A percentile compares a stretch with the other conserved stretches of the same genome.
These are phyloP conservation scores for Kazachstania viticola DNA, from an alignment of 805 yeast genomes.

Conservation along the genomic window DNA sequence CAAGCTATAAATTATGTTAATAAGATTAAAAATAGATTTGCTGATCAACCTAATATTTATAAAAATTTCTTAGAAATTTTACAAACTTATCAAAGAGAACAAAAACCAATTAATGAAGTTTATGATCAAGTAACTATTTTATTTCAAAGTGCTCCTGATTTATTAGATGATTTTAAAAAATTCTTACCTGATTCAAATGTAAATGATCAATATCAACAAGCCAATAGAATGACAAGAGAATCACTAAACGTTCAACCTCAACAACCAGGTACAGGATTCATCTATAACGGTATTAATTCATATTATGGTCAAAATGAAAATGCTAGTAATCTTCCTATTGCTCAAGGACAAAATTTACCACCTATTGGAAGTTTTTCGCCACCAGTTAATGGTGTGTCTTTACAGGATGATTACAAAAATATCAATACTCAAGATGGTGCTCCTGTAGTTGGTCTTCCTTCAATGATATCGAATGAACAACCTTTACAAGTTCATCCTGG, in stretches of 20 bases:
- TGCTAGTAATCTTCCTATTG: background rate
- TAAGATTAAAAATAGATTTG: constrained; percentile 87
- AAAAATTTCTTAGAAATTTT: constrained; percentile 88
- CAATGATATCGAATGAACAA: constrained; percentile 15
- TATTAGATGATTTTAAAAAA: constrained; percentile 87
- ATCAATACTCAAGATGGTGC: constrained; percentile 9
- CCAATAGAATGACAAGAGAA: too few relatives aligned
- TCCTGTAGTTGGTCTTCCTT: constrained; percentile 17
- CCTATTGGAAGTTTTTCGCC: constrained; percentile 30
- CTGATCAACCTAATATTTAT: constrained; percentile 90
- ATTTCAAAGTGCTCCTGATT: constrained; percentile 88
- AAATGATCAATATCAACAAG: constrained; percentile 17
- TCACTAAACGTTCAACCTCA: constrained; percentile 7
- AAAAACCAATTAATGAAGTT: constrained; percentile 89
- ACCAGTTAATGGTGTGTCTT: constrained; percentile 23
- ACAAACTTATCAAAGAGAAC: constrained; percentile 94
- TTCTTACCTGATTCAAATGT: constrained; percentile 66
- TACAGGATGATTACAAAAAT: constrained; percentile 5
- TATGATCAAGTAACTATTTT: constrained; percentile 84
- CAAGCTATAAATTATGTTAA: constrained; percentile 95
- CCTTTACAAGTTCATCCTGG: constrained; percentile 10
- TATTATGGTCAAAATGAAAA: constrained; percentile 1
- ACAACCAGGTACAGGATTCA: constrained; percentile 4
- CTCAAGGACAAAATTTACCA: constrained; percentile 22
- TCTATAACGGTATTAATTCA: constrained; percentile 3